These are phyloP conservation scores for Pleurotus ostreatus DNA, from an alignment of 768 basidiomycete genomes.

Conservation along the genomic window DNA sequence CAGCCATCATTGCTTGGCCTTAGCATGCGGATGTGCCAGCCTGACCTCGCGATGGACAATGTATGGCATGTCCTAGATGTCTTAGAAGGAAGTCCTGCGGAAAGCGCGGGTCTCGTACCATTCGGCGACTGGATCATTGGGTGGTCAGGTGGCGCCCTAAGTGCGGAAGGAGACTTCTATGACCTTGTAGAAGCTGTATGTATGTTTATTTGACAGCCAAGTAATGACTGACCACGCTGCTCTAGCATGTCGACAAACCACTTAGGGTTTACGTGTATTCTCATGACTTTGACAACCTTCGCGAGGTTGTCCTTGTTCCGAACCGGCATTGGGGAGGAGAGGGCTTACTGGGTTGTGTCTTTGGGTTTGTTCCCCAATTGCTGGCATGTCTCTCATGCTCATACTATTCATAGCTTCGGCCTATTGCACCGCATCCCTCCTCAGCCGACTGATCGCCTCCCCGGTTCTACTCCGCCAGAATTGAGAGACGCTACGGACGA, in stretches of 20 bases:
- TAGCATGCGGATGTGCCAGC: conserved; percentile 90
- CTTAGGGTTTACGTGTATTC: conserved; percentile 95
- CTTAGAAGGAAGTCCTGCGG: conserved; percentile 92
- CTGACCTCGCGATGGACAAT: conserved; percentile 82
- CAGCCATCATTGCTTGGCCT: conserved; percentile 93
- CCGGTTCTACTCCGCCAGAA: conserved; percentile 55
- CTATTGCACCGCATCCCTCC: conserved; percentile 91
- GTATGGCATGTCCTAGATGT: conserved; percentile 99
- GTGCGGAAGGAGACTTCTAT: conserved; percentile 94
- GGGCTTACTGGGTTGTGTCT: conserved; percentile 91
- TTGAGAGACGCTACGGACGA: conserved; percentile 44
- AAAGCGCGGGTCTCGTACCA: conserved; percentile 93
- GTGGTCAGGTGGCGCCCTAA: conserved; percentile 91
- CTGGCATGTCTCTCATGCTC: not conserved
- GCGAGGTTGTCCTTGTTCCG: conserved; percentile 92
- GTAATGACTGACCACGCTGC: not conserved
- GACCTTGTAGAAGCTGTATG: conserved; percentile 89
- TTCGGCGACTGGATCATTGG: conserved; percentile 74
- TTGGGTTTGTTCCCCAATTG: conserved; percentile 59
- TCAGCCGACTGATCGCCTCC: conserved; percentile 54
- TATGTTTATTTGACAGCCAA: conserved; percentile 6
- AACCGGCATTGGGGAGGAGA: conserved; percentile 98
- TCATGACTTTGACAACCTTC: conserved; percentile 89
- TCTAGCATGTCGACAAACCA: conserved; percentile 89
- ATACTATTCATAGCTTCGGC: conserved; percentile 58